Evolutionary conservation across 2,329 filamentous ascomycete species (phyloP), one percentile per base, ranked within the genome.

Genomic region (Epichloe aotearoae): DNA sequence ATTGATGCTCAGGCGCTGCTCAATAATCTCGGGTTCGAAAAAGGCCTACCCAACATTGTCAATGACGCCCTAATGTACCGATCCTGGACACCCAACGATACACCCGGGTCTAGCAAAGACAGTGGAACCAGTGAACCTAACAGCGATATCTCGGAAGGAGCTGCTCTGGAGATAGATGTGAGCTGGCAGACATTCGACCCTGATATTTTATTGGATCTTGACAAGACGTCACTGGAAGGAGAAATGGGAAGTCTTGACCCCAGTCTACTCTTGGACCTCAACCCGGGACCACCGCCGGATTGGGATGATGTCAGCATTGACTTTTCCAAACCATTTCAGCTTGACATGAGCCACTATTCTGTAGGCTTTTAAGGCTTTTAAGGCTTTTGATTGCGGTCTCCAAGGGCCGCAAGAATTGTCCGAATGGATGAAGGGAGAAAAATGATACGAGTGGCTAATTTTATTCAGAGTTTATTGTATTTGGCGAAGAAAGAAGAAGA

Each of bases 51-150:
- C 51, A 77, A 73, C 17, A 69, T 75, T 2, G 73, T 79, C 50
- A 69, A 70, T 12, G 76, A 82, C 54, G 71, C 76, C 60, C 70
- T 64, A 50, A 66, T 76, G 8, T 80, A 79, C 57, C 73, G 74
- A 19, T 72, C 75, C 1, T 66, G 76, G 51, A 79, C 79, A 23
- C 79, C 79, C 0, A 79, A 81, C 53, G 78, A 83, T 59, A 83
- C 80, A 7, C 80, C 80, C 0, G 80, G 82, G 56, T 83, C 79
- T 2, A 77, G 71, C 62, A 80, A 82, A 61, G 79, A 83, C 51
- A 75, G 73, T 56, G 73, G 75, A 4, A 63, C 69, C 8, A 81
- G 79, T 40, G 79, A 83, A 57, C 76, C 77, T 10, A 82, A 75
- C 54, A 82, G 78, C 58, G 80, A 83, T 56, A 75, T 82, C 17